Evolutionary conservation across 495 filamentous ascomycete genomes (phyloP), one percentile per base, ranked within the genome.

Genomic region (Immersiella caudata): DNA sequence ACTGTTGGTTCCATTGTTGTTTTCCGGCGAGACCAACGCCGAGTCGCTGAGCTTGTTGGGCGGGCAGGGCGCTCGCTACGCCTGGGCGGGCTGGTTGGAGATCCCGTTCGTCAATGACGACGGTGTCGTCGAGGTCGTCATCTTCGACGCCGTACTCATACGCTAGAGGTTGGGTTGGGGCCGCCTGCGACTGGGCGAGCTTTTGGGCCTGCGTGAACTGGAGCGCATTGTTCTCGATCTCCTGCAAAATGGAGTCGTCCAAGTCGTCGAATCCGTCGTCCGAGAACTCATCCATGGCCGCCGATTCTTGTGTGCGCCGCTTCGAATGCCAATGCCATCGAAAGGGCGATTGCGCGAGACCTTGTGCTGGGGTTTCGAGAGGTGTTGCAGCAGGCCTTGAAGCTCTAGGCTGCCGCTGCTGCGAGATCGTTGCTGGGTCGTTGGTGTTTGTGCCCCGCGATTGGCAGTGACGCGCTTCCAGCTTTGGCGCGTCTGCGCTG

Each of bases 191-290:
- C 56, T 69, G 73, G 14, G 65, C 65, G 0, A 67, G 51, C 56
- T 67, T 73, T 57, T 79, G 79, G 54, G 73, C 81, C 58, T 84
- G 82, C 27, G 82, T 84, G 59, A 73, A 76, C 62, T 80, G 78
- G 66, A 84, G 77, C 26, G 82, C 82, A 67, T 79, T 78, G 72
- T 82, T 77, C 65, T 84, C 82, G 52, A 84, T 78, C 65, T 83
- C 75, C 60, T 82, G 73, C 18, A 83, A 70, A 29, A 70, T 68
- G 27, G 74, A 76, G 66, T 76, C 78, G 73, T 81, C 75, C n/a
- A 84, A 75, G 54, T 76, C 70, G 64, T 83, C 81, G 70, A 84
- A 76, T 27, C 75, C 80, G 69, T 82, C 82, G 67, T 84, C 82
- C 25, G 78, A 81, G 51, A 79, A 84, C 11, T 81, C 78, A 75